phyloP scores from a whole-genome alignment of 306 rosid genomes.

The barrel medic (Medicago truncatula) region DNA sequence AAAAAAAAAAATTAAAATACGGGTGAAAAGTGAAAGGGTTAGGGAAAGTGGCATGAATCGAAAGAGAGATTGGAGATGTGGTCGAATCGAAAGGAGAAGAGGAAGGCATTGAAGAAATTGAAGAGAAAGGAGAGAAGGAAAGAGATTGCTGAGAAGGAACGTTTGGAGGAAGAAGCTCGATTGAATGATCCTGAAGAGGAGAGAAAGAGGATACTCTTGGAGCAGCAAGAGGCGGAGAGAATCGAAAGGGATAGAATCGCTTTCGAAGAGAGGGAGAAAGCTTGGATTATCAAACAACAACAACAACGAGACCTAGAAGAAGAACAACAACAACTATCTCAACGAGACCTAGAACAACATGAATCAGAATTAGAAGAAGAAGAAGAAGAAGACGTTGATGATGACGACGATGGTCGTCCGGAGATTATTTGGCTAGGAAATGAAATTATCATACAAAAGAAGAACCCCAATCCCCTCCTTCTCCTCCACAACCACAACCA shows the following conservation, averaged over 20 bases:
- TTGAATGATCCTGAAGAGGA: constrained; percentile 74
- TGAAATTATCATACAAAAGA: constrained; percentile 80
- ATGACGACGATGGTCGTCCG: constrained; percentile 59
- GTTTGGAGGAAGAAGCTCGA: constrained; percentile 62
- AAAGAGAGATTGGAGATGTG: background rate
- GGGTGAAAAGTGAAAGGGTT: too few relatives aligned
- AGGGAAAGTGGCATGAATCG: too few relatives aligned
- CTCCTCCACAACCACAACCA: background rate
- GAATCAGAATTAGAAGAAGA: constrained; percentile 39
- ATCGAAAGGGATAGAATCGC: constrained; percentile 57
- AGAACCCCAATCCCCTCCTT: constrained; percentile 1
- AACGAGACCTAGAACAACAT: constrained; percentile 8
- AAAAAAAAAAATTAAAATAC: too few relatives aligned
- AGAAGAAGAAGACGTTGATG: background rate
- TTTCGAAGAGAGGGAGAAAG: constrained; percentile 76
- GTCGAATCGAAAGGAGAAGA: constrained; percentile 76
- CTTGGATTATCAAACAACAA: constrained; percentile 37
- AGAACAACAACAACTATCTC: background rate
- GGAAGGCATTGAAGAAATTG: constrained; percentile 77
- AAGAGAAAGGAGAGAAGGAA: constrained; percentile 75
- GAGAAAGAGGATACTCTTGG: constrained; percentile 45
- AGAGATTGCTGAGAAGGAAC: constrained; percentile 64
- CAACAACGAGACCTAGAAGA: background rate
- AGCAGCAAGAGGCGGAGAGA: constrained; percentile 72
- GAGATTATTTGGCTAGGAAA: constrained; percentile 89